Evolutionary conservation across 805 yeast genomes (phyloP), one percentile per base, ranked within the genome.

Genomic region (Candida insectorum): DNA sequence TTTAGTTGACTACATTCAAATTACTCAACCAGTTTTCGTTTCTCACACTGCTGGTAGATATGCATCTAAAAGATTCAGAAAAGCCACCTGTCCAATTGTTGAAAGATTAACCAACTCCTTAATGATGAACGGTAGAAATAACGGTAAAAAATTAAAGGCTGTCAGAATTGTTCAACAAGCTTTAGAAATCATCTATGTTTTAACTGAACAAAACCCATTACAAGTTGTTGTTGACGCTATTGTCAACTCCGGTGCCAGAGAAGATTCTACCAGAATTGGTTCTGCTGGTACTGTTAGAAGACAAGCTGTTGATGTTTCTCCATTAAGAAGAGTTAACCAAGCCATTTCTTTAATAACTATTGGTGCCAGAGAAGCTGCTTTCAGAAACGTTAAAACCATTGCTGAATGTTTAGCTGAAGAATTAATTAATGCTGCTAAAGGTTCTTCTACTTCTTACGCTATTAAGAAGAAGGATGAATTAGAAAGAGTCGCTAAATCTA

Each of bases 101-200:
- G 99, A 93, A 84, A 91, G 99, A 82, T 81, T 93, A 72, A 91
- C 97, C 75, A 91, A 93, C 91, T 85, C 98, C 51, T 80, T 93
- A 69, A 93, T 93, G 98, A 93, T 93, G 98, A 89, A 93, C 85
- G 99, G 99, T 80, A 91, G 97, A 81, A 93, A 93, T 94, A 93
- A 94, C 85, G 99, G 99, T 83, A 93, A 93, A 84, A 93, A 93
- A 80, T 86, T 94, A 73, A 89, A 91, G 85, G 98, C 99, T 61
- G 97, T 93, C 60, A 89, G 97, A 85, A 93, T 93, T 71, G 88
- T 93, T 72, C 86, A 94, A 81, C 98, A 93, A 82, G 91, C 99
- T 59, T 77, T 93, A 68, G 99, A 93, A 75, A 93, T 93, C 80
- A 81, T 93, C 74, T 69, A 82, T 81, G 89, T 93, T 55, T 81